These are phyloP conservation scores for Rhexocercosporidium sp. DNA, from an alignment of 2,329 filamentous ascomycete species.

Conservation along the genomic window DNA sequence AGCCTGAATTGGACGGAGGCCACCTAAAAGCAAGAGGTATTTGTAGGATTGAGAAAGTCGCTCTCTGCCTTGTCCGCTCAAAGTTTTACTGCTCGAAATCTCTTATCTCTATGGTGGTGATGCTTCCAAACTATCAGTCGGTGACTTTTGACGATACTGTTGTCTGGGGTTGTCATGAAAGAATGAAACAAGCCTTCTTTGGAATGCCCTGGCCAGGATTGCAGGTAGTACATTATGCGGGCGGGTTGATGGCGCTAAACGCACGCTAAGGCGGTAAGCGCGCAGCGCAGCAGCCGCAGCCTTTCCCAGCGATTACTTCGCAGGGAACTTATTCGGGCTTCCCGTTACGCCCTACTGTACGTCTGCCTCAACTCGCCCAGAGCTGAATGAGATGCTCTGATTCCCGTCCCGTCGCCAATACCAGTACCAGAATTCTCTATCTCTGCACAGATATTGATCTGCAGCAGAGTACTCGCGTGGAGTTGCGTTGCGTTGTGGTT, in stretches of 20 bases:
- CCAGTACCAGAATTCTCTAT: neutral
- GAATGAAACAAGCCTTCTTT: too few relatives aligned
- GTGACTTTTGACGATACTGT: neutral
- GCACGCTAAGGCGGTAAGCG: too few relatives aligned
- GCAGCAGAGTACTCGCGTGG: neutral
- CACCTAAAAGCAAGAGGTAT: too few relatives aligned
- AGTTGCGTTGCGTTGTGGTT: conserved; percentile 24
- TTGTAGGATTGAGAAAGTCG: neutral
- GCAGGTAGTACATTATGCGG: too few relatives aligned
- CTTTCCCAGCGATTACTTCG: too few relatives aligned
- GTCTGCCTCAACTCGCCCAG: neutral
- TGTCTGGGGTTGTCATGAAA: too few relatives aligned
- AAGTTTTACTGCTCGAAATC: neutral
- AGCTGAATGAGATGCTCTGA: conserved; percentile 7
- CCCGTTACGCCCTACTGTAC: too few relatives aligned
- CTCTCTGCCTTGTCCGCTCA: neutral
- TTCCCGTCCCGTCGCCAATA: neutral
- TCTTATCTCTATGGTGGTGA: neutral
- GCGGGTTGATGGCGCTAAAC: too few relatives aligned
- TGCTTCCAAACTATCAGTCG: neutral
- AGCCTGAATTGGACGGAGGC: neutral
- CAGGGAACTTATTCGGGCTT: too few relatives aligned
- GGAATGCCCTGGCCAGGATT: too few relatives aligned
- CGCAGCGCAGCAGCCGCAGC: too few relatives aligned
- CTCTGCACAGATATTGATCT: neutral